Percentiles rank a stretch among this genome's conserved stretches.
Conservation (phyloP, 805 yeast species). For the Grigorovia transvaalensis region DNA sequence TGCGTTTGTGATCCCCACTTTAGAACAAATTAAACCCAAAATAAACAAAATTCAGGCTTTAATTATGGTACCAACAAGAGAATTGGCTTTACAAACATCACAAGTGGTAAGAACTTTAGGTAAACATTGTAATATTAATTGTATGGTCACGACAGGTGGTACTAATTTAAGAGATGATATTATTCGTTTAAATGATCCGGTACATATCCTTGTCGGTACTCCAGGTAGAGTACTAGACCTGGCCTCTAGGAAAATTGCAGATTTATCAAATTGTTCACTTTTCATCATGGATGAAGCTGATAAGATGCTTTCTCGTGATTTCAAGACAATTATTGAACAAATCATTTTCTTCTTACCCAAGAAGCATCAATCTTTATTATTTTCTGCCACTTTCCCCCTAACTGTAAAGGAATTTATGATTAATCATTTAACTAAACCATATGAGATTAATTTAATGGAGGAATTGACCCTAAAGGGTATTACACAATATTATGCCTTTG, state of each 20-base stretch:
- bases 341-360: constrained; percentile 72
- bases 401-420: constrained; percentile 91
- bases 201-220: constrained; percentile 91
- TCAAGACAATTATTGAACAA: constrained; percentile 77
- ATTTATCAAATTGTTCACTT: constrained; percentile 72
- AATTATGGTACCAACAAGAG: constrained; percentile 94
- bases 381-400: constrained; percentile 93
- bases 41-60: constrained; percentile 79
- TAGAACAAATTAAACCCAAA: constrained; percentile 82
- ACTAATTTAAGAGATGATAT: constrained; percentile 91
- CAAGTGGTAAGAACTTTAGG: constrained; percentile 95
- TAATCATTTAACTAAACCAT: constrained; percentile 78
- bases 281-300: constrained; percentile 99
- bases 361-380: constrained; percentile 73
- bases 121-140: constrained; percentile 81
- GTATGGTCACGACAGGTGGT: constrained; percentile 99
- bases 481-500: constrained; percentile 96
- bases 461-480: constrained; percentile 93
- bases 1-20: constrained; percentile 87
- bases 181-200: constrained; percentile 82
- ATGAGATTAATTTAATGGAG: constrained; percentile 95
- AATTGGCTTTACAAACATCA: constrained; percentile 92
- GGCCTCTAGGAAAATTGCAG: constrained; percentile 80
- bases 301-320: constrained; percentile 87
- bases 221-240: constrained; percentile 96